Conservation (phyloP, 2,329 filamentous ascomycete genomes). For the Colletotrichum sidae region DNA sequence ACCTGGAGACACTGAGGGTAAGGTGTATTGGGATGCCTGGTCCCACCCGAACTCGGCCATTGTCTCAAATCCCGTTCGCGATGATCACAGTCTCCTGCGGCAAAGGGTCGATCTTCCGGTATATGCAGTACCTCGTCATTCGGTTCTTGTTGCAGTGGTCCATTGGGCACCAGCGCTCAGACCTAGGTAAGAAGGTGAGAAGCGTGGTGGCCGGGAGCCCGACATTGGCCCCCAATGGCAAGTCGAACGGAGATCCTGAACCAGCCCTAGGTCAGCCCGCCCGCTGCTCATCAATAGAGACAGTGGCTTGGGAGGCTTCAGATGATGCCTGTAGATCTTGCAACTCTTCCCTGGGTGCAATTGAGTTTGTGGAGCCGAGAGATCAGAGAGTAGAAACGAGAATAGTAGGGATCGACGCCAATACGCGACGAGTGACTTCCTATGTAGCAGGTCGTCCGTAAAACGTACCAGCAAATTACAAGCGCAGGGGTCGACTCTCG, state of each 20-base stretch:
- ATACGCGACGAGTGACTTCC: slow-evolving; percentile 11
- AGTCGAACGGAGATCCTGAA: not conserved
- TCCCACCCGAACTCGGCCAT: slow-evolving; percentile 20
- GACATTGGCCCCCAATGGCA: slow-evolving; percentile 20
- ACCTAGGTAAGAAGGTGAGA: not conserved
- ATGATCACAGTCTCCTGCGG: slow-evolving; percentile 6
- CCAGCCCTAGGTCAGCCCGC: slow-evolving; percentile 3
- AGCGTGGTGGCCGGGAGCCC: not conserved
- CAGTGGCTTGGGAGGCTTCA: slow-evolving; percentile 30
- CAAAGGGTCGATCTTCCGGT: slow-evolving; percentile 14
- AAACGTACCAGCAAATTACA: slow-evolving; percentile 30
- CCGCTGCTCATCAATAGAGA: slow-evolving; percentile 14
- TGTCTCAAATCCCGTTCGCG: slow-evolving; percentile 2
- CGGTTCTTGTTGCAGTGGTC: slow-evolving; percentile 9
- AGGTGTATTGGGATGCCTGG: slow-evolving; percentile 21
- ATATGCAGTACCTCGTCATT: slow-evolving; percentile 17
- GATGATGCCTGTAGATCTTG: slow-evolving; percentile 36
- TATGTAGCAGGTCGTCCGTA: slow-evolving; percentile 23
- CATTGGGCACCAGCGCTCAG: slow-evolving; percentile 31
- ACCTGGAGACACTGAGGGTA: slow-evolving; percentile 14
- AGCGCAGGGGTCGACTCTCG: slow-evolving; percentile 14
- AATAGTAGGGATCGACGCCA: slow-evolving; percentile 26
- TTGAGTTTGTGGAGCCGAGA: slow-evolving; percentile 33
- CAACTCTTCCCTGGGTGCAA: slow-evolving; percentile 20
- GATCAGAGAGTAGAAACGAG: slow-evolving; percentile 11